Percentiles rank a stretch among this genome's conserved stretches.
These are phyloP conservation scores for Phytophthora nicotianae DNA, from an alignment of 352 stramenopile genomes.

Conservation along the genomic window DNA sequence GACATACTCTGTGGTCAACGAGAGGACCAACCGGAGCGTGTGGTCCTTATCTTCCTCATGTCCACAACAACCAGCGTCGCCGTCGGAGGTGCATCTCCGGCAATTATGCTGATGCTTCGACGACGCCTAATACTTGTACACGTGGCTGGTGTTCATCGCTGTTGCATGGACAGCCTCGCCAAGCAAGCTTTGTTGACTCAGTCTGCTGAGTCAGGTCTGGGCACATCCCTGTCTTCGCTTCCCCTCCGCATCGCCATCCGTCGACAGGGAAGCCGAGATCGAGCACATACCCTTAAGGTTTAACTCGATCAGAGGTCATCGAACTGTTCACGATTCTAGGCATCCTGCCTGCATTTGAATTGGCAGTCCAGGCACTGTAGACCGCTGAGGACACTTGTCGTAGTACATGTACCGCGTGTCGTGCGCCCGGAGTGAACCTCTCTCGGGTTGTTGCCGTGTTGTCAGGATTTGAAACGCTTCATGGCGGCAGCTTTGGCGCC, in stretches of 20 bases:
- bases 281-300: too few relatives aligned
- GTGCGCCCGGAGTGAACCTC: not conserved
- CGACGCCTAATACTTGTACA: slow-evolving; percentile 3
- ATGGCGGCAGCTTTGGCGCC: too few relatives aligned
- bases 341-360: too few relatives aligned
- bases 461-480: slow-evolving; percentile 10
- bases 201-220: slow-evolving; percentile 17
- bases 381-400: not conserved
- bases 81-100: not conserved
- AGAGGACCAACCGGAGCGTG: slow-evolving; percentile 11
- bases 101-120: not conserved
- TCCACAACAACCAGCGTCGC: slow-evolving; percentile 1
- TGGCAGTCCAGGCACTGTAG: too few relatives aligned
- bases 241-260: slow-evolving; percentile 19
- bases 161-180: slow-evolving; percentile 10
- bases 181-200: slow-evolving; percentile 27
- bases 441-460: slow-evolving; percentile 17
- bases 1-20: too few relatives aligned
- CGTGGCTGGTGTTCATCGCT: slow-evolving; percentile 22
- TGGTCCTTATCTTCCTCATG: slow-evolving; percentile 1
- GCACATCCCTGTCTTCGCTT: slow-evolving; percentile 16
- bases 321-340: too few relatives aligned
- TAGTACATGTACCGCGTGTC: not conserved
- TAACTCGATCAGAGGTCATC: too few relatives aligned
- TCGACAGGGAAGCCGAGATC: slow-evolving; percentile 3